Base-by-base conservation (phyloP, 2,329 filamentous ascomycete species). In the Colletotrichum orbiculare region DNA sequence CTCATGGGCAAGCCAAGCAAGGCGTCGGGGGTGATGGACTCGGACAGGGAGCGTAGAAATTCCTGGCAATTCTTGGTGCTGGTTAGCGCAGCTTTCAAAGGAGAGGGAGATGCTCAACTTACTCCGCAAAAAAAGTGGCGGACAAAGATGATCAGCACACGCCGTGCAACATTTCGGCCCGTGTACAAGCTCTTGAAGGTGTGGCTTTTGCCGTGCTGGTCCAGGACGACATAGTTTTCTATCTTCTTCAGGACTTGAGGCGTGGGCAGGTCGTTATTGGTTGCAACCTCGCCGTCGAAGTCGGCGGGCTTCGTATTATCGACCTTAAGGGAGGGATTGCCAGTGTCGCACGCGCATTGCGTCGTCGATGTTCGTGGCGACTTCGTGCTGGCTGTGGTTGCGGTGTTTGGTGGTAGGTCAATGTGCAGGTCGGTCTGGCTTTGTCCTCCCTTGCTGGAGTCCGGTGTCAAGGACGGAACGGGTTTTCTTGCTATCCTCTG, bases 71-170 rank as follows among this genome's bases (percentile, higher is more conserved):
- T 91, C 89, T 92, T 69, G 35, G n/a, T 12, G 34, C 8, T n/a
- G 12, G 50, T 68, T 8, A 68, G 65, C 11, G 10, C 35, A 53
- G 54, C 33, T 38, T 7, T 3, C 43, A 8, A 35, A 38, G n/a
- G 8, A 37, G 12, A 35, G 54, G 6, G 37, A 42, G 17, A 11
- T 11, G 41, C 42, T 10, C 39, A 8, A 83, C 89, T 76, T 82
- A 92, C 91, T 41, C 90, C 90, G 73, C 91, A 94, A 82, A 92
- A 93, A 77, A 94, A 94, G 78, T 94, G 91, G 48, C 91, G 85
- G 62, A 94, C 83, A 73, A 94, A 94, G 69, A 94, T 87, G 46
- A 93, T 77, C 38, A 94, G 81, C 35, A 92, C 86, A 3, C 88
- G 80, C 15, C 83, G 79, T 11, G 84, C 80, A 3, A 81, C 80